phyloP scores from a whole-genome alignment of 2,329 filamentous ascomycete genomes.

The Penicillium griseofulvum region DNA sequence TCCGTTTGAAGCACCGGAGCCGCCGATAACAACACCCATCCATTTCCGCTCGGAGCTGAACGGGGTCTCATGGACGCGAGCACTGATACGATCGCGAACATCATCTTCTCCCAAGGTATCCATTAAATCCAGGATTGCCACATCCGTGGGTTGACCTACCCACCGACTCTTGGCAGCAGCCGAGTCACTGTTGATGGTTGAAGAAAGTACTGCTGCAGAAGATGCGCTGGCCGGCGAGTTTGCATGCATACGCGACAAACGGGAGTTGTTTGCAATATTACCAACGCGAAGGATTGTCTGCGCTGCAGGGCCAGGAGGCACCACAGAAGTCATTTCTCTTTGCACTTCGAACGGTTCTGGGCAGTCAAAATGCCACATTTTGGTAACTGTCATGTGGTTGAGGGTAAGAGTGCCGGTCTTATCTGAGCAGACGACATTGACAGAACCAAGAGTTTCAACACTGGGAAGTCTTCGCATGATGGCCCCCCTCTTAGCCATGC shows the following conservation, averaged over 20 bases:
- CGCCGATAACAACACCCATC: slow-evolving; percentile 91
- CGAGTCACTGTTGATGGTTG: slow-evolving; percentile 64
- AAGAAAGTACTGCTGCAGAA: slow-evolving; percentile 79
- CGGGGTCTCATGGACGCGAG: slow-evolving; percentile 78
- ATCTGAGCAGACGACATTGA: slow-evolving; percentile 98
- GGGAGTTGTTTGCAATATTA: slow-evolving; percentile 94
- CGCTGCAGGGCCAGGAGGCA: slow-evolving; percentile 68
- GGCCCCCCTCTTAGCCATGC: slow-evolving; percentile 92
- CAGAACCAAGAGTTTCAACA: slow-evolving; percentile 95
- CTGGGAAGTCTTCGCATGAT: slow-evolving; percentile 95
- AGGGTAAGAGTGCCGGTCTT: slow-evolving; percentile 96
- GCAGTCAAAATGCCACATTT: slow-evolving; percentile 90
- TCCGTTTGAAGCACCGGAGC: slow-evolving; percentile 50
- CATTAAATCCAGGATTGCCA: slow-evolving; percentile 91
- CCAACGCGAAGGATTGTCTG: slow-evolving; percentile 83
- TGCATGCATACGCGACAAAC: slow-evolving; percentile 70
- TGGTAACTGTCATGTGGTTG: slow-evolving; percentile 97
- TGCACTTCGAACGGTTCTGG: slow-evolving; percentile 56
- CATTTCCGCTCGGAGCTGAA: slow-evolving; percentile 98
- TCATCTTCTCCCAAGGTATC: slow-evolving; percentile 91
- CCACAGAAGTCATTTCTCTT: slow-evolving; percentile 50
- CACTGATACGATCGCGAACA: slow-evolving; percentile 79
- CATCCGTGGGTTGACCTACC: slow-evolving; percentile 95
- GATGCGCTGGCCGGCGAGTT: slow-evolving; percentile 67
- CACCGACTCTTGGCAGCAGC: slow-evolving; percentile 76